Conservation (phyloP, 2,329 filamentous ascomycete species). For the Cladosporium sphaerospermum region DNA sequence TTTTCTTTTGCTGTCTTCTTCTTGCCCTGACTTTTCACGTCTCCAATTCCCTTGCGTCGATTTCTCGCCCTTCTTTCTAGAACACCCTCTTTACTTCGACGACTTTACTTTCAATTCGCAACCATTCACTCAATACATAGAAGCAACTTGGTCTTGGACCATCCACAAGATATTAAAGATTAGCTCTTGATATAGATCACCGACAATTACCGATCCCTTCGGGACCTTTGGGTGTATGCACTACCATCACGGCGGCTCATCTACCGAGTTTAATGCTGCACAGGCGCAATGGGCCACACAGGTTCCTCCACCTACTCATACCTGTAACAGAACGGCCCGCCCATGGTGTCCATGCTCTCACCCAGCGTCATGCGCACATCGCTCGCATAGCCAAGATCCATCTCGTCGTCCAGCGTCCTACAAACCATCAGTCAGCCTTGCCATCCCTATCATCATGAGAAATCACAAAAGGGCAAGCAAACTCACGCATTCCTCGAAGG, state of each 20-base stretch:
- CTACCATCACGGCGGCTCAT: no score
- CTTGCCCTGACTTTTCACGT: not conserved
- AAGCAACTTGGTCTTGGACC: no score
- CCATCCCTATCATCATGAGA: not conserved
- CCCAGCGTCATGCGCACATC: slow-evolving; percentile 13
- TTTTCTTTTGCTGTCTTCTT: not conserved
- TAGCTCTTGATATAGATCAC: no score
- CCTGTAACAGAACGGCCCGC: slow-evolving; percentile 42
- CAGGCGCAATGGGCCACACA: no score
- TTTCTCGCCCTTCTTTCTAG: not conserved
- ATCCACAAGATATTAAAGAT: no score
- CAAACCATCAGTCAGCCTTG: not conserved
- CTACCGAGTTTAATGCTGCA: no score
- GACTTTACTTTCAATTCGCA: no score
- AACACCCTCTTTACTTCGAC: not conserved
- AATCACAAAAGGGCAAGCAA: not conserved
- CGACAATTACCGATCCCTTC: no score
- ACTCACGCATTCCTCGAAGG: slow-evolving; percentile 27
- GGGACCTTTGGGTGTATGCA: no score
- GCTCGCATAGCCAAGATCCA: slow-evolving; percentile 31
- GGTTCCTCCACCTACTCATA: slow-evolving; percentile 22
- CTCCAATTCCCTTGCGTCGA: not conserved
- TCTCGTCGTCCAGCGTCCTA: slow-evolving; percentile 33
- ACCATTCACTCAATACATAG: no score
- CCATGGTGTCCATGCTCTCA: slow-evolving; percentile 36